Base-by-base conservation (phyloP, 257 asterid genomes). In the Mentha longifolia region DNA sequence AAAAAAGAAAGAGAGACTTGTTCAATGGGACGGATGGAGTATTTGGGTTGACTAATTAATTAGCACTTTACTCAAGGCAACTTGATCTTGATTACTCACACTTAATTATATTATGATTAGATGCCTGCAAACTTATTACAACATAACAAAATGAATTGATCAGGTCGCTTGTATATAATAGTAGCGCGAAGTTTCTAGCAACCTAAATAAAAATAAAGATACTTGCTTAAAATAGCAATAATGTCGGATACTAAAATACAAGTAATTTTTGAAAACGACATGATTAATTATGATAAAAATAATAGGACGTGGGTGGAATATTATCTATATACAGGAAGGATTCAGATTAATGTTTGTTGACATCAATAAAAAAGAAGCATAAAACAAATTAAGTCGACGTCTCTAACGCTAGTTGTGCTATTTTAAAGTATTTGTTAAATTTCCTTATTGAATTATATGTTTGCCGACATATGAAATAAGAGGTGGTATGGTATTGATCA, bases 1-100 rank as follows among this genome's bases (percentile, higher is more conserved):
- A n/a, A n/a, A n/a, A n/a, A n/a, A n/a, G n/a, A n/a, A n/a, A n/a
- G n/a, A n/a, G n/a, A n/a, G n/a, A n/a, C n/a, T n/a, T n/a, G n/a
- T n/a, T n/a, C n/a, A n/a, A n/a, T n/a, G n/a, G n/a, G n/a, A n/a
- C n/a, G n/a, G n/a, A n/a, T n/a, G n/a, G n/a, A n/a, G n/a, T n/a
- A n/a, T 11, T 41, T 64, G 12, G 43, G 51, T 33, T 67, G 62
- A 67, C 62, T 33, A 67, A 68, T 17, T 47, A 4, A 5, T 15
- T 5, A 14, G 3, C 19, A 66, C 46, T 69, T 55, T 9, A 3
- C 31, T 8, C 46, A 71, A 59, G 31, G 33, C 46, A 71, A 46
- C 55, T 47, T 35, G 52, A 10, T 19, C 59, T 37, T 45, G 59
- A 70, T 25, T 47, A 47, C 42, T 41, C 6, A 12, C 31, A 46